Evolutionary conservation across 2,329 filamentous ascomycete species (phyloP).

Genomic region (Xylariaceae sp.): DNA sequence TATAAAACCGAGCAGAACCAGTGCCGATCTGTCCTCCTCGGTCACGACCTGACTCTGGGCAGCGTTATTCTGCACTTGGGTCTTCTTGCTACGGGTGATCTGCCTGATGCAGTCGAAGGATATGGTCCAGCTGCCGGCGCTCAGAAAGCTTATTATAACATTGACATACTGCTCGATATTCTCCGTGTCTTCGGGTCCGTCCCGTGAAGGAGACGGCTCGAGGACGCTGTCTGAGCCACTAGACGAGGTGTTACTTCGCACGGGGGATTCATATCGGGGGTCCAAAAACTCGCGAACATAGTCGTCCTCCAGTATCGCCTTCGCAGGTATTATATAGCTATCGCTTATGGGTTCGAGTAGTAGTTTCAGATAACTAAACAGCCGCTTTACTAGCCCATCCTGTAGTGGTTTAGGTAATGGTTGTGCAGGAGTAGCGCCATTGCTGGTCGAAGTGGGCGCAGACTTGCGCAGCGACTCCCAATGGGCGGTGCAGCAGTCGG

Average conservation of each 20-base stretch:
- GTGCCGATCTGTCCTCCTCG: conserved; percentile 49
- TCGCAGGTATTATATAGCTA: conserved; percentile 51
- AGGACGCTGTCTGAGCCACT: conserved; percentile 35
- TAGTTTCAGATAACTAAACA: conserved; percentile 53
- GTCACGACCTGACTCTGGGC: conserved; percentile 35
- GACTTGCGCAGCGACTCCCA: conserved; percentile 46
- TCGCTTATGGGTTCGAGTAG: conserved; percentile 59
- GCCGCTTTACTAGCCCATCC: conserved; percentile 48
- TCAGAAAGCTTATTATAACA: conserved; percentile 59
- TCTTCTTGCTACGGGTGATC: conserved; percentile 49
- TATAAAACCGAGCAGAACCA: conserved; percentile 55
- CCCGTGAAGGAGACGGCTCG: conserved; percentile 29
- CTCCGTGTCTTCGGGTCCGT: conserved; percentile 34
- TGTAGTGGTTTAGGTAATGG: conserved; percentile 40
- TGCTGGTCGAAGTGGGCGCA: conserved; percentile 14
- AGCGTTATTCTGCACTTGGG: conserved; percentile 37
- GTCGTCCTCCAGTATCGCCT: conserved; percentile 53
- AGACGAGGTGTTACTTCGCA: conserved; percentile 26
- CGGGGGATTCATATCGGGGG: conserved; percentile 23
- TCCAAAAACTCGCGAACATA: conserved; percentile 37
- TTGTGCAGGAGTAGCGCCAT: neutral
- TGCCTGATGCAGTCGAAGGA: conserved; percentile 57
- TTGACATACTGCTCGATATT: conserved; percentile 54
- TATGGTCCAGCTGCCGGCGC: conserved; percentile 59
- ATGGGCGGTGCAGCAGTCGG: conserved; percentile 61